Base-by-base conservation (phyloP, 345 rosid genomes). In the Corymbia maculata region DNA sequence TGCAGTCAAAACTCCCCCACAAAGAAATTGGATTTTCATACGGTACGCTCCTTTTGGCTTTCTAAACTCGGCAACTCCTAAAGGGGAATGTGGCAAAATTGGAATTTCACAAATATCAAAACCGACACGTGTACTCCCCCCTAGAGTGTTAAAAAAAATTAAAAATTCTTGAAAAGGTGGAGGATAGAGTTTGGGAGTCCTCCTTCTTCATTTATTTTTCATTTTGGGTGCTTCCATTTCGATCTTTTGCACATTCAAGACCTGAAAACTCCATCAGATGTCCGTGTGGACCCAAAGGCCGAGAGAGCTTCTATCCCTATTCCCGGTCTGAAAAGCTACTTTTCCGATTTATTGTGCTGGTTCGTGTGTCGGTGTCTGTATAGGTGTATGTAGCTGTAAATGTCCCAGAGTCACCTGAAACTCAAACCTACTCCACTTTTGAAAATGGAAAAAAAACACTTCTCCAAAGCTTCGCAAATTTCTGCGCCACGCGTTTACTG, bases 311-410 rank as follows among this genome's bases (percentile, higher is more conserved):
- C 70, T 21, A 28, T 13, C 87, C 26, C 47, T 50, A 52, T 55
- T 68, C 80, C 5, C 47, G 24, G 61, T 88, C 89, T 57, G 89
- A 89, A 36, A 91, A 24, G 89, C 86, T 55, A 88, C 95, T 88
- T 93, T 92, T 89, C 82, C 80, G 45, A 92, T 92, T 94, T 53
- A 93, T 79, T 88, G 51, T 36, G 30, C 30, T 26, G 61, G 13
- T 22, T 55, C 9, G 22, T 22, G 61, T 4, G 14, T 85, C 28
- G 17, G 3, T 61, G 32, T 28, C 8, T 26, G 30, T 5, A 12
- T 61, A 61, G 68, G 68, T 61, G 32, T 26, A 61, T 61, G 32
- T 26, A 61, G 68, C 26, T 61, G 68, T 61, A 61, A 61, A 61
- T 61, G 68, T 61, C 68, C 22, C 13, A 26, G 32, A 3, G 30